Evolutionary conservation across 2,329 filamentous ascomycete species (phyloP).

Genomic region (Rasamsonia emersonii): DNA sequence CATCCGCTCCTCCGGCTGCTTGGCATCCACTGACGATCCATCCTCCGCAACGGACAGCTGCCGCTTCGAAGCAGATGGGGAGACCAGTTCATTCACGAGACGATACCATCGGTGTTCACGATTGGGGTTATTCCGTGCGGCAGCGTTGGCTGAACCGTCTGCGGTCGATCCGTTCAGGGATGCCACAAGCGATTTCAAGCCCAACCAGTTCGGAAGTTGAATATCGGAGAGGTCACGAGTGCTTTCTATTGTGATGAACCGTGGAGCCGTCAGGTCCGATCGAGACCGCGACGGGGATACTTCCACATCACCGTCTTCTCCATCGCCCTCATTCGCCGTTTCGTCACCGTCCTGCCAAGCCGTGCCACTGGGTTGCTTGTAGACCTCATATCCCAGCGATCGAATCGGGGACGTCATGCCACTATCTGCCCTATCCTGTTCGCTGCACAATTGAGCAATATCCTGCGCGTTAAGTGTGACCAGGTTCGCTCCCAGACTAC

Average conservation of each 20-base stretch:
- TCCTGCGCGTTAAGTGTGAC: constrained; percentile 38
- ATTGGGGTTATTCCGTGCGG: constrained; percentile 12
- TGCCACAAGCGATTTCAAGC: constrained; percentile 24
- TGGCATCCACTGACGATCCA: constrained; percentile 6
- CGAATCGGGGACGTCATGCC: constrained; percentile 27
- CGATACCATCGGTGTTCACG: constrained; percentile 25
- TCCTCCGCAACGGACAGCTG: constrained; percentile 6
- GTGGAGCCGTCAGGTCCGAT: constrained; percentile 15
- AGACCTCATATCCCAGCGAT: constrained; percentile 48
- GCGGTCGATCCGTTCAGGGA: constrained; percentile 19
- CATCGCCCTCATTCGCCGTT: constrained; percentile 38
- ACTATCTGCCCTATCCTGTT: constrained; percentile 31
- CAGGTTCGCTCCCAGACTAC: constrained; percentile 41
- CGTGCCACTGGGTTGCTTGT: constrained; percentile 26
- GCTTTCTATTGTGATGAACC: constrained; percentile 27
- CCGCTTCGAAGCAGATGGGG: constrained; percentile 13
- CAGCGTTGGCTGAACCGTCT: constrained; percentile 14
- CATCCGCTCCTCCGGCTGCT: constrained; percentile 11
- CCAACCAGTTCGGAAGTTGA: constrained; percentile 23
- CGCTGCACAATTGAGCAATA: constrained; percentile 35
- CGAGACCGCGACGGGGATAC: constrained; percentile 13
- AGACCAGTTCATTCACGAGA: constrained; percentile 27
- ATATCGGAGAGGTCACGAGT: constrained; percentile 22
- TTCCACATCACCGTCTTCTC: constrained; percentile 33
- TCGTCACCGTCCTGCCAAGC: constrained; percentile 33